Conservation (phyloP, 768 basidiomycete species). For the Psilocybe sp. region DNA sequence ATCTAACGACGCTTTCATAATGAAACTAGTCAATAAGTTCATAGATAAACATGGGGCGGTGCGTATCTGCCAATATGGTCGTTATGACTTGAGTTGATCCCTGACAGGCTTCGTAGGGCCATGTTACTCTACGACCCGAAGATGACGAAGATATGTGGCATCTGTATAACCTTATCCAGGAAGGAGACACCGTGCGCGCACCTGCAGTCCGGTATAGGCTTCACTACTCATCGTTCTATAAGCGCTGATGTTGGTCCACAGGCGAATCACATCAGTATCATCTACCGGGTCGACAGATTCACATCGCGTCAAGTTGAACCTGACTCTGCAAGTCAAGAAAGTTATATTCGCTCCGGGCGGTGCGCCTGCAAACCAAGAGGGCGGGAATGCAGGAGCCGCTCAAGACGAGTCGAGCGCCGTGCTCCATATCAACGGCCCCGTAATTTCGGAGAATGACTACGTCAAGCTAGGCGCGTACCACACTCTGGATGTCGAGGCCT, state of each 20-base stretch:
- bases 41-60: conserved; percentile 86
- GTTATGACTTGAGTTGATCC: conserved; percentile 23
- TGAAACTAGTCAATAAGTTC: conserved; percentile 84
- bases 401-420: conserved; percentile 46
- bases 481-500: conserved; percentile 89
- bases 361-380: conserved; percentile 43
- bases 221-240: conserved; percentile 11
- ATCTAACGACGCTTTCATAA: conserved; percentile 26
- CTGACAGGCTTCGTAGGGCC: conserved; percentile 57
- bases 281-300: conserved; percentile 94
- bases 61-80: conserved; percentile 23
- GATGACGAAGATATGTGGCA: conserved; percentile 99
- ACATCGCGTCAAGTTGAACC: conserved; percentile 77
- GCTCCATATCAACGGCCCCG: conserved; percentile 84
- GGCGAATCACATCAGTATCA: conserved; percentile 86
- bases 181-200: conserved; percentile 84
- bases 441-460: conserved; percentile 81
- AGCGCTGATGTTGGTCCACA: conserved; percentile 23
- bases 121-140: conserved; percentile 92
- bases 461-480: conserved; percentile 93
- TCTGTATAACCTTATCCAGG: conserved; percentile 92
- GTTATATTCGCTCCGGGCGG: conserved; percentile 80
- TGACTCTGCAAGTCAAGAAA: conserved; percentile 78
- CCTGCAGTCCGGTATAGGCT: conserved; percentile 70
- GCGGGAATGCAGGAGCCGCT: conserved; percentile 21